Evolutionary conservation across 495 filamentous ascomycete species (phyloP), one percentile per base, ranked within the genome.

Genomic region (Penicillium bovifimosum): DNA sequence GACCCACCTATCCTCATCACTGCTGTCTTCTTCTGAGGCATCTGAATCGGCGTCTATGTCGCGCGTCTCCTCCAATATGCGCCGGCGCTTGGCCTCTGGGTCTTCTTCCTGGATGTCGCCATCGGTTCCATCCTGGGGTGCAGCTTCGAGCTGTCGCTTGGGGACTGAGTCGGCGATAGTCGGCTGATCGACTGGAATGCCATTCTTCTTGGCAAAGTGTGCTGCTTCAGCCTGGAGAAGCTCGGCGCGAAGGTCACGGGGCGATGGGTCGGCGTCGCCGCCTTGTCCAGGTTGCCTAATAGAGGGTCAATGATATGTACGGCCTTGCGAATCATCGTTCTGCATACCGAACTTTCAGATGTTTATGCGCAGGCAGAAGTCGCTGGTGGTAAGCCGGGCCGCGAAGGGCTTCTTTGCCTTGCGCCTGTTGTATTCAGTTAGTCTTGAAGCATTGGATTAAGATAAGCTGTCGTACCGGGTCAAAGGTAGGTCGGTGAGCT

Each of bases 331-430:
- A 17, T 4, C 9, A 10, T 7, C 9, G 13, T 29, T 7, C 9
- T 42, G 4, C 64, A 20, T 78, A 87, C 84, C 90, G 81, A 53
- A 86, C 83, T 72, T 98, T 98, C 60, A 98, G 82, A 61, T 87
- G 83, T 31, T 86, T 96, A 64, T 97, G 84, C 9, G 93, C 93
- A 5, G 93, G 95, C 2, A 96, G 84, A 9, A 97, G 86, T 47
- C 93, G 85, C 76, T 96, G 93, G 68, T 98, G 93, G 72, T 96
- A 97, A 52, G 93, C 93, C 34, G 90, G 88, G 13, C 93, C 93
- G 59, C 91, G 86, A 47, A 88, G 87, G 63, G 91, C 88, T 68
- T 98, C 93, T 80, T 95, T 96, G 58, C 95, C 93, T 65, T 86
- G 85, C 35, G 93, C 91, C 87, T 91, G 53, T 53, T 51, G 20